Evolutionary conservation across 371 early-diverging fungal species (phyloP).

Genomic region (Fennellomyces sp.): DNA sequence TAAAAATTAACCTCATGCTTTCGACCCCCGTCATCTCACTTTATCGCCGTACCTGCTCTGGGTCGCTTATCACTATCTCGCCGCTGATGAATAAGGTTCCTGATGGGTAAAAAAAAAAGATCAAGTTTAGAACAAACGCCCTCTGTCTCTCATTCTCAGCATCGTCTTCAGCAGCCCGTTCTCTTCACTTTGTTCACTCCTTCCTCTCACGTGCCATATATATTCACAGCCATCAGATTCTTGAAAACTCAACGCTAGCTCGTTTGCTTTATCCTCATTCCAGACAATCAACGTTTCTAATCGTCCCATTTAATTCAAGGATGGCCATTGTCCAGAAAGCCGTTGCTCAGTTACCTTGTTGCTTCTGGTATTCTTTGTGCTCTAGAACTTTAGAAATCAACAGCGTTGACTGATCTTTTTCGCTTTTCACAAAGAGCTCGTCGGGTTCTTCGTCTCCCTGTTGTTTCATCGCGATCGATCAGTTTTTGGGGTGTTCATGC

Average conservation of each 20-base stretch:
- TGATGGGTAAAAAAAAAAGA: too few relatives aligned
- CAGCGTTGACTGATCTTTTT: slow-evolving; percentile 67
- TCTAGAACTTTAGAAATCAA: slow-evolving; percentile 65
- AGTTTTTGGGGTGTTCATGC: slow-evolving; percentile 18
- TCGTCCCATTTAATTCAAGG: neutral
- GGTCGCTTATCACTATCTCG: neutral
- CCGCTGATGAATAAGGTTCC: neutral
- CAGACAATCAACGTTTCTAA: slow-evolving; percentile 92
- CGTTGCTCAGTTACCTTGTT: slow-evolving; percentile 69
- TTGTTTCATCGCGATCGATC: slow-evolving; percentile 17
- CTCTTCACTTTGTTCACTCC: neutral
- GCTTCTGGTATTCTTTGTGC: slow-evolving; percentile 74
- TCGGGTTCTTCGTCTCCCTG: slow-evolving; percentile 54
- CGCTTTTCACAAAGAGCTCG: slow-evolving; percentile 62
- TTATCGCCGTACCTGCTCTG: neutral
- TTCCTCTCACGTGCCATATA: slow-evolving; percentile 65
- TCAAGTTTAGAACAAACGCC: too few relatives aligned
- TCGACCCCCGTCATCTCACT: neutral
- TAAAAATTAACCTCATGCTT: neutral
- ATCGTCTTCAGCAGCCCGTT: neutral
- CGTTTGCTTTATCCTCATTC: slow-evolving; percentile 79
- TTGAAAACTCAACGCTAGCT: slow-evolving; percentile 92
- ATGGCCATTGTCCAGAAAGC: slow-evolving; percentile 40
- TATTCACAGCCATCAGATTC: slow-evolving; percentile 81
- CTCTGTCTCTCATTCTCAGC: neutral